These are phyloP conservation scores for Aspergillus sp. DNA, from an alignment of 2,329 filamentous ascomycete genomes.

Conservation along the genomic window DNA sequence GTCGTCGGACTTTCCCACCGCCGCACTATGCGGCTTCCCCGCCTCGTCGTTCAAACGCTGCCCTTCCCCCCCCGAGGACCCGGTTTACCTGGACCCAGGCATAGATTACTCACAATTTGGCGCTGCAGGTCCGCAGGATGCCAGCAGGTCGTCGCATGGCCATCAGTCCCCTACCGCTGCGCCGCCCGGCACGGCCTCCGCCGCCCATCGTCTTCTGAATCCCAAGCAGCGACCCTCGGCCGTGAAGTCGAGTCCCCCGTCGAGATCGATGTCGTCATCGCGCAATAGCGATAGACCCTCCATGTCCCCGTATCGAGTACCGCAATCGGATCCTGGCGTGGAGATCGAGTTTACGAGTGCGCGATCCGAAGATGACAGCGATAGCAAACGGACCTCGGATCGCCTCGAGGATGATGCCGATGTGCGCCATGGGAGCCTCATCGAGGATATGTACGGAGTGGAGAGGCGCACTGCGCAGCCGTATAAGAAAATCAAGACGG, in stretches of 20 bases:
- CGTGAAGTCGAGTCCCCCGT: slow-evolving; percentile 6
- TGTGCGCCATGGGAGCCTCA: slow-evolving; percentile 44
- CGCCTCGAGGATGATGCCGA: slow-evolving; percentile 31
- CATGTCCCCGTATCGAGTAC: slow-evolving; percentile 10
- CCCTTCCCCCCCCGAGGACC: slow-evolving; percentile 15
- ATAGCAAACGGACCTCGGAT: slow-evolving; percentile 29
- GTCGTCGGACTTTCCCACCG: slow-evolving; percentile 3
- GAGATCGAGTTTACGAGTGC: slow-evolving; percentile 30
- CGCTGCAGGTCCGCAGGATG: slow-evolving; percentile 21
- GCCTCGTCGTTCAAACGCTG: slow-evolving; percentile 10
- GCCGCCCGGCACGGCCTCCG: slow-evolving; percentile 26
- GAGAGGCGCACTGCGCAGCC: slow-evolving; percentile 63
- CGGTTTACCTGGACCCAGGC: slow-evolving; percentile 11
- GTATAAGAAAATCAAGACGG: slow-evolving; percentile 64
- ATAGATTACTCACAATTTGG: slow-evolving; percentile 23
- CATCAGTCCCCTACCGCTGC: slow-evolving; percentile 15
- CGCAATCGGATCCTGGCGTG: slow-evolving; percentile 17
- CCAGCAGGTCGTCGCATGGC: slow-evolving; percentile 12
- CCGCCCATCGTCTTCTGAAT: slow-evolving; percentile 21
- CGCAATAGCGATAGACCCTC: slow-evolving; percentile 8
- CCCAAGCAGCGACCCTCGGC: slow-evolving; percentile 16
- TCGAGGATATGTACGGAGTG: slow-evolving; percentile 75
- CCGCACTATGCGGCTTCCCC: slow-evolving; percentile 10
- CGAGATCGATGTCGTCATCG: slow-evolving; percentile 18
- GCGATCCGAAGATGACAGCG: slow-evolving; percentile 24